phyloP scores from a whole-genome alignment of 2,329 filamentous ascomycete species.

The Cladorrhinum sp. region DNA sequence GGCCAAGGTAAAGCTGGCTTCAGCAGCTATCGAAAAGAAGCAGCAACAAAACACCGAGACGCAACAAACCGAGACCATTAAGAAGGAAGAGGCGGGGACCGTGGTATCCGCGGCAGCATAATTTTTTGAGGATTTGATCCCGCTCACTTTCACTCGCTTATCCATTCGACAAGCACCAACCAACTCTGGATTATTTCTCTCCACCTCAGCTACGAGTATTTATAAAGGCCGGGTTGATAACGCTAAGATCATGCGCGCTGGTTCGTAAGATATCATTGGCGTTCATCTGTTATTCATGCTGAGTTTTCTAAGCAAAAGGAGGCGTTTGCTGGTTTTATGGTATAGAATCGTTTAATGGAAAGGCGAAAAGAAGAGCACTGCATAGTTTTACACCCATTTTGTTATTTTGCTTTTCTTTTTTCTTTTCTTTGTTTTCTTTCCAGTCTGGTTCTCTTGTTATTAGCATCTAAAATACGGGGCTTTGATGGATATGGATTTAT shows the following conservation, averaged over 20 bases:
- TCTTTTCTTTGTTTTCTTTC: not conserved
- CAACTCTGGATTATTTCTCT: not conserved
- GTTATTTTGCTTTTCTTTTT: not conserved
- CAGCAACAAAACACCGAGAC: not conserved
- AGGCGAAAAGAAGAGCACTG: not conserved
- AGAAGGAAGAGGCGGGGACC: not conserved
- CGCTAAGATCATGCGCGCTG: not conserved
- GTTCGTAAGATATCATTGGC: not conserved
- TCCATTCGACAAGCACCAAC: not conserved
- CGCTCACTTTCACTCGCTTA: not conserved
- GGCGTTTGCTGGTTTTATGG: not conserved
- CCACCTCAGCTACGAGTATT: too few species aligned
- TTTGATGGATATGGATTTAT: not conserved
- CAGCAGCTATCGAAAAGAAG: not conserved
- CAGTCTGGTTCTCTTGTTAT: not conserved
- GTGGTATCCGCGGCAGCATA: not conserved
- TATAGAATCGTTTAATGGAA: not conserved
- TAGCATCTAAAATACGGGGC: not conserved
- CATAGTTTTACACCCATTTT: not conserved
- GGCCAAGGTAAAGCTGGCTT: conserved; percentile 14
- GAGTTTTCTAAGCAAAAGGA: not conserved
- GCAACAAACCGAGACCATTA: not conserved
- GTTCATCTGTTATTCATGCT: not conserved
- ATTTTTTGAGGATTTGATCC: not conserved
- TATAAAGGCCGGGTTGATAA: too few species aligned